These are phyloP conservation scores for Mycena olivaceomarginata DNA, from an alignment of 768 basidiomycete species.

Conservation along the genomic window DNA sequence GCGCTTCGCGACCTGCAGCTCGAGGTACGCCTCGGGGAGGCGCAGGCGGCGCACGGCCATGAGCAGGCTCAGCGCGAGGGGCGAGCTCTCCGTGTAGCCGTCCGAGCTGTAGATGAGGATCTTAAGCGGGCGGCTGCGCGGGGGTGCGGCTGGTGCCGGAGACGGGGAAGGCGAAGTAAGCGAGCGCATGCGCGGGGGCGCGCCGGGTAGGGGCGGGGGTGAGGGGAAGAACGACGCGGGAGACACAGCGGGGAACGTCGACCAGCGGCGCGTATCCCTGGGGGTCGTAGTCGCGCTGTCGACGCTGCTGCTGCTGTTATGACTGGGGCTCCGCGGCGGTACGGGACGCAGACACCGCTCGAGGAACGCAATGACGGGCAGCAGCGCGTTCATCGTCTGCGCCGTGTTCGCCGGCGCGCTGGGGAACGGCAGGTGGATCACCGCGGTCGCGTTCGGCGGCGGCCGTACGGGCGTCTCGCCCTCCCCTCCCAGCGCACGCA, in stretches of 20 bases:
- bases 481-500: slow-evolving; percentile 31
- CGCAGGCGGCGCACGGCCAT: slow-evolving; percentile 83
- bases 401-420: slow-evolving; percentile 76
- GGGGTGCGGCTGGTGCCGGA: slow-evolving; percentile 59
- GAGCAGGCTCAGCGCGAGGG: slow-evolving; percentile 89
- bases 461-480: slow-evolving; percentile 63
- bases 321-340: slow-evolving; percentile 41
- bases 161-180: slow-evolving; percentile 47
- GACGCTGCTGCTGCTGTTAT: not conserved
- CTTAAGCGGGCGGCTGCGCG: slow-evolving; percentile 79
- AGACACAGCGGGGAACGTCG: slow-evolving; percentile 48
- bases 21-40: slow-evolving; percentile 94
- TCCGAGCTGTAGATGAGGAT: slow-evolving; percentile 89
- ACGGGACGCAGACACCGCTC: slow-evolving; percentile 78
- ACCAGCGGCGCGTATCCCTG: slow-evolving; percentile 31
- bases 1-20: slow-evolving; percentile 87
- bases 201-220: slow-evolving; percentile 26
- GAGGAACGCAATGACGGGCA: slow-evolving; percentile 81
- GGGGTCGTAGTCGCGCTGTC: not conserved
- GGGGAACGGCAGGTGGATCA: slow-evolving; percentile 87
- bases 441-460: slow-evolving; percentile 81
- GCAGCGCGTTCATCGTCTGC: slow-evolving; percentile 72
- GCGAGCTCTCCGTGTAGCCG: slow-evolving; percentile 95
- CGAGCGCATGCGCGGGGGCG: slow-evolving; percentile 40
- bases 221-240: slow-evolving; percentile 39